Conservation (phyloP, 169 alveolate genomes). For the Eimeria sp. region DNA sequence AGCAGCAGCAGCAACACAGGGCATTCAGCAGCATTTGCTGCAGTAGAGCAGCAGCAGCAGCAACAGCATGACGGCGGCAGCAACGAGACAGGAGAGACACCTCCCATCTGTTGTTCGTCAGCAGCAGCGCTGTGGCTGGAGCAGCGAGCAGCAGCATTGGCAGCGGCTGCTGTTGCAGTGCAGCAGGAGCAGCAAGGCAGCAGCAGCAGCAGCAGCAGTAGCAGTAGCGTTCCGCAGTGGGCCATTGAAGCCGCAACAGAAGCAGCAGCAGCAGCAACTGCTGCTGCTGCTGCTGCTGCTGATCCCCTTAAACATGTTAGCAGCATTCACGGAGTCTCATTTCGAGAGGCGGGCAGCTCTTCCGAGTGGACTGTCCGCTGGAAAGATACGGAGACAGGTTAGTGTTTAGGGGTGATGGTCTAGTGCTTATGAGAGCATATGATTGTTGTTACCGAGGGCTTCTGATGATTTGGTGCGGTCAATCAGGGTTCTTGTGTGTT, state of each 20-base stretch:
- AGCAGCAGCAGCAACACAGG: slow-evolving; percentile 25
- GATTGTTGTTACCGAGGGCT: too few species aligned
- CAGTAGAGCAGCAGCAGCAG: neutral
- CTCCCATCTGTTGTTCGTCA: slow-evolving; percentile 2
- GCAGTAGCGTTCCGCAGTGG: neutral
- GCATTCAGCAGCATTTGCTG: neutral
- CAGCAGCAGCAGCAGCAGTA: neutral
- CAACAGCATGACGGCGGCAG: neutral
- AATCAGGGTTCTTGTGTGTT: too few species aligned
- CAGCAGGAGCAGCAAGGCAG: slow-evolving; percentile 46
- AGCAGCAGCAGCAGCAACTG: slow-evolving; percentile 38
- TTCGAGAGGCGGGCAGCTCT: slow-evolving; percentile 28
- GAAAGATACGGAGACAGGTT: slow-evolving; percentile 68
- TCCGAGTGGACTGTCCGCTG: slow-evolving; percentile 59
- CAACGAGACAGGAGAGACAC: neutral
- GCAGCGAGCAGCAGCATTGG: slow-evolving; percentile 30
- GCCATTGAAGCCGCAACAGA: neutral
- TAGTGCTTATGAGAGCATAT: neutral
- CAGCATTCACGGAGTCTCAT: neutral
- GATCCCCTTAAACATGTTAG: too few species aligned
- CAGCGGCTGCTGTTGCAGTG: slow-evolving; percentile 32
- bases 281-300: neutral
- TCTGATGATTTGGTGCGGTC: too few species aligned
- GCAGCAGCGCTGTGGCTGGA: slow-evolving; percentile 27
- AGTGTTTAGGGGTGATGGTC: neutral